These are phyloP conservation scores for Antitrichia curtipendula DNA, from an alignment of 225 moss, liverwort and hornwort species.

Conservation along the genomic window DNA sequence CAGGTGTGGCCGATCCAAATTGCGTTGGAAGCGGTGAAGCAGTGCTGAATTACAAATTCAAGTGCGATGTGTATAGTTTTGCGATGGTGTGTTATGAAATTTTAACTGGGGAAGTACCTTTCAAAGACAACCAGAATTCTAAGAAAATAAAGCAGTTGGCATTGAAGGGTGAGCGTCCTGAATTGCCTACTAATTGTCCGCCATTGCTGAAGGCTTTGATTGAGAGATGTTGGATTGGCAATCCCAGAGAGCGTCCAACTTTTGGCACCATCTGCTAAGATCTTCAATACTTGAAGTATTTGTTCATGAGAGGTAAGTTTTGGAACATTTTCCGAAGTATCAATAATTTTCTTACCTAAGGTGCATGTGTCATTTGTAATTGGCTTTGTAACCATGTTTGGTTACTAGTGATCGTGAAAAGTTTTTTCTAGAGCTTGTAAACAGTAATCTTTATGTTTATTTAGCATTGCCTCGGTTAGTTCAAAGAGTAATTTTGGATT, in stretches of 20 bases:
- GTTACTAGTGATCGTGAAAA: not conserved
- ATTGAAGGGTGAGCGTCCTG: not conserved
- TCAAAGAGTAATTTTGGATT: not conserved
- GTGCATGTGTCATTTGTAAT: not conserved
- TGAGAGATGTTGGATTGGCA: not conserved
- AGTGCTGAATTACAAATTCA: not conserved
- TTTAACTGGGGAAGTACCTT: not conserved
- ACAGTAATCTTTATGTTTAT: no score
- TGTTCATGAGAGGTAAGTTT: not conserved
- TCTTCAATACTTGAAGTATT: not conserved
- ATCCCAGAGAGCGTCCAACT: not conserved
- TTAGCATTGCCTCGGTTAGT: no score
- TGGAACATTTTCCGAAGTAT: not conserved
- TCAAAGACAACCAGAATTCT: rapidly evolving
- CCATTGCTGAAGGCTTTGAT: not conserved
- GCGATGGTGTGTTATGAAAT: not conserved
- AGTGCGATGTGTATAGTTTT: not conserved
- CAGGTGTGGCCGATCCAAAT: rapidly evolving
- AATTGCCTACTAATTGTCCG: not conserved
- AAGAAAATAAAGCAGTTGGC: not conserved
- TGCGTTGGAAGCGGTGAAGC: not conserved
- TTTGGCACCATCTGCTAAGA: not conserved
- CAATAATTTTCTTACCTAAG: not conserved
- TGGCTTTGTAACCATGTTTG: not conserved
- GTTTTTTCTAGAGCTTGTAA: not conserved